Evolutionary conservation across 768 basidiomycete species (phyloP), one percentile per base, ranked within the genome.

Genomic region (Xanthoconium purpureum): DNA sequence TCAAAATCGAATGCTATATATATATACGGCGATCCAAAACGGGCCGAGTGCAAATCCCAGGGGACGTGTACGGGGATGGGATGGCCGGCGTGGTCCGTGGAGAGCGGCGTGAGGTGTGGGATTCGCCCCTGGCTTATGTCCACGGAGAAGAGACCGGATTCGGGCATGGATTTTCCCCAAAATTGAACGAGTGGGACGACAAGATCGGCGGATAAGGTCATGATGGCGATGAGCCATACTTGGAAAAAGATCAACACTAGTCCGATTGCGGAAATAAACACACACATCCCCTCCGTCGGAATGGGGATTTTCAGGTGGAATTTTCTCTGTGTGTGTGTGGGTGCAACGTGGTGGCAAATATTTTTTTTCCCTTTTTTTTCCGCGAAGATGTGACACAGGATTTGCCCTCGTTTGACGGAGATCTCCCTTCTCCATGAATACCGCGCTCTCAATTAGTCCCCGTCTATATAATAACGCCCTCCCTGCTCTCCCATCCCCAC

Each of bases 181-280:
- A 39, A 38, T 38, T 30, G 40, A 32, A 1, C 24, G 45, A 36
- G 39, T 58, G 59, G 62, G 60, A 72, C 69, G 70, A 73, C 54
- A 58, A 71, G 70, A 71, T 71, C 70, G 70, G 71, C 70, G 67
- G 69, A 72, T 69, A 72, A 69, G 67, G 66, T 70, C 63, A 72
- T 58, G 57, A 61, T 32, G 46, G 46, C 39, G 59, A 56, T 32
- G 58, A 32, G 20, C 3, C 61, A 12, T 39, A 65, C 57, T 40
- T 33, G 62, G 69, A 39, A 71, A 71, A 72, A 62, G 70, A 71
- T 71, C 70, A 72, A 66, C 69, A 66, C 64, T 43, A 57, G 45
- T 50, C 55, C 46, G 17, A 13, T 61, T 62, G 60, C 57, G 67
- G 69, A 52, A 60, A 61, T 20, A 12, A 24, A 2, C 10, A 13